Base-by-base conservation (phyloP, 345 rosid species). In the Erysimum cheiranthoides region DNA sequence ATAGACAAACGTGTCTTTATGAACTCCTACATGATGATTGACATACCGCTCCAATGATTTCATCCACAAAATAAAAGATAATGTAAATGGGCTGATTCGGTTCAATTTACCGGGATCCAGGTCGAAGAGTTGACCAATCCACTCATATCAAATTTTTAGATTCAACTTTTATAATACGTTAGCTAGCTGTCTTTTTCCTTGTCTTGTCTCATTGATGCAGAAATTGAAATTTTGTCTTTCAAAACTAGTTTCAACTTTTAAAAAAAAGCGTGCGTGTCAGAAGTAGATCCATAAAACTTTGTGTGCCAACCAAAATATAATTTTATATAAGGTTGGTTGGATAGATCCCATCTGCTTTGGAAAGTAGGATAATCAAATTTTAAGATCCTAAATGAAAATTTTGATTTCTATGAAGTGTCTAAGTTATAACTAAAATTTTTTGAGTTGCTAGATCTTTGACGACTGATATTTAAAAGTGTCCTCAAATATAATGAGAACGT, bases 1-100 rank as follows among this genome's bases (percentile, higher is more conserved):
- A 40, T 13, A 61, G 39, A 25, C 35, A 61, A 32, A 31, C 70
- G 77, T 52, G 54, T 40, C 62, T 18, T 0, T 40, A 18, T 62
- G 53, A 52, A 73, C 62, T 39, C 40, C 43, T 17, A 16, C 25
- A 17, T 27, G 30, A 35, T 21, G 11, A 65, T 65, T 49, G 38
- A 34, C 8, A 42, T 10, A 30, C 31, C 75, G 16, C 17, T 16
- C 28, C 28, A 28, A 51, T 51, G 2, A 72, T 52, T 73, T 31
- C 45, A 31, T 31, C 30, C 64, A 54, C 63, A 8, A 32, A 10
- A 16, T 50, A 49, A 27, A n/a, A n/a, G n/a, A 43, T 10, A 13
- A 38, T 6, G 4, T 57, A 9, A 0, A 3, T 31, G 25, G 25
- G 25, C 25, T 21, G 25, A 21, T 21, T 21, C 25, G 25, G 25